These are phyloP conservation scores for Aspergillus arachidicola DNA, from an alignment of 2,329 filamentous ascomycete species.

Conservation along the genomic window DNA sequence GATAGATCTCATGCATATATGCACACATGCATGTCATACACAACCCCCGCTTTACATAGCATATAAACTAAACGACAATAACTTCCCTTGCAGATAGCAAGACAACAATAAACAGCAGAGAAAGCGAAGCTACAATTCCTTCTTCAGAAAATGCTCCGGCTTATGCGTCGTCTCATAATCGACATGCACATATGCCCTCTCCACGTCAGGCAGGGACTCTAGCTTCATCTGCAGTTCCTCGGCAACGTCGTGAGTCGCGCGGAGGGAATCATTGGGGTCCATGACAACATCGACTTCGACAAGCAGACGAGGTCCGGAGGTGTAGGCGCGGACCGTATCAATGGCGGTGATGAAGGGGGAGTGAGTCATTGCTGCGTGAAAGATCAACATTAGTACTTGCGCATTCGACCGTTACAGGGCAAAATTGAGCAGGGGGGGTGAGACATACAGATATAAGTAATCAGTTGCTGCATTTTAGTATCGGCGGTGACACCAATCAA, in stretches of 20 bases:
- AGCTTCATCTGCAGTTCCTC: slow-evolving; percentile 94
- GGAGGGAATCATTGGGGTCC: slow-evolving; percentile 72
- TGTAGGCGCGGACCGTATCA: slow-evolving; percentile 93
- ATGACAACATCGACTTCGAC: slow-evolving; percentile 97
- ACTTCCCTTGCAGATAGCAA: not conserved
- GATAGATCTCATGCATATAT: not conserved
- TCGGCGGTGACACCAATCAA: slow-evolving; percentile 87
- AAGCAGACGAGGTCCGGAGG: slow-evolving; percentile 83
- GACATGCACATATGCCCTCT: slow-evolving; percentile 93
- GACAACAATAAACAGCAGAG: too few relatives aligned
- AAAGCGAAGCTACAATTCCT: slow-evolving; percentile 54
- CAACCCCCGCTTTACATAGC: not conserved
- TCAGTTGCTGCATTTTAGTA: slow-evolving; percentile 84
- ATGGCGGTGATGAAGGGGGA: slow-evolving; percentile 79
- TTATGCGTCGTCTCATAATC: slow-evolving; percentile 97
- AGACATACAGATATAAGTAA: slow-evolving; percentile 81
- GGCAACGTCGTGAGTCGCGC: slow-evolving; percentile 85
- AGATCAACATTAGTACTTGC: not conserved
- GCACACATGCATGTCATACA: not conserved
- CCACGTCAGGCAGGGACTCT: slow-evolving; percentile 86
- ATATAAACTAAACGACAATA: not conserved
- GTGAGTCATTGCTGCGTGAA: slow-evolving; percentile 71
- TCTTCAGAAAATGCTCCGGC: slow-evolving; percentile 77
- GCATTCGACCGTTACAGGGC: not conserved
- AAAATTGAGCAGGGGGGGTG: not conserved